These are phyloP conservation scores for Daldinia childiae DNA, from an alignment of 495 filamentous ascomycete genomes.

Conservation along the genomic window DNA sequence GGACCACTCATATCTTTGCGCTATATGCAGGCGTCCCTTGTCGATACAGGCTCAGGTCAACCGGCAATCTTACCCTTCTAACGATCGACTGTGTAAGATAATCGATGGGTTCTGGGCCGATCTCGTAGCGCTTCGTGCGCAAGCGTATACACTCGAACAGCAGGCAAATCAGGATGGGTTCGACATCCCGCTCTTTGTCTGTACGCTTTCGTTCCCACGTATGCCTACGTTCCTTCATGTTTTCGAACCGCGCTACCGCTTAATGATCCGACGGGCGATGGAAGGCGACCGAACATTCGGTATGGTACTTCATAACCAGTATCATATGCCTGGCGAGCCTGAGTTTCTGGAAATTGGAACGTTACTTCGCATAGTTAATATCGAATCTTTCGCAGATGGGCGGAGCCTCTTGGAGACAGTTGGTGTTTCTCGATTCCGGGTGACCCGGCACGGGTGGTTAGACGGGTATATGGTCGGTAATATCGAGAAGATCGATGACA, in stretches of 20 bases:
- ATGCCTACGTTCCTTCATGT: slow-evolving; percentile 89
- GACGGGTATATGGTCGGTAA: slow-evolving; percentile 83
- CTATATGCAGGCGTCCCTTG: slow-evolving; percentile 76
- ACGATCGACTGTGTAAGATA: slow-evolving; percentile 67
- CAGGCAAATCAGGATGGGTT: slow-evolving; percentile 60
- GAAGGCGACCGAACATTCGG: slow-evolving; percentile 80
- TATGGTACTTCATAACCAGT: slow-evolving; percentile 68
- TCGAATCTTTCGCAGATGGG: slow-evolving; percentile 79
- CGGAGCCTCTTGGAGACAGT: slow-evolving; percentile 80
- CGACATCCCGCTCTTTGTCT: slow-evolving; percentile 80
- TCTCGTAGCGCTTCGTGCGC: slow-evolving; percentile 55
- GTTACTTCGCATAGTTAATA: slow-evolving; percentile 74
- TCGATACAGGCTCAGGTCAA: slow-evolving; percentile 65
- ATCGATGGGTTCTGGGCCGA: slow-evolving; percentile 74
- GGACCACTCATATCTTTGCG: slow-evolving; percentile 80
- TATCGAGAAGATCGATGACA: slow-evolving; percentile 78
- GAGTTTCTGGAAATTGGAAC: slow-evolving; percentile 80
- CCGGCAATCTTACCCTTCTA: slow-evolving; percentile 63
- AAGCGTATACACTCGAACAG: slow-evolving; percentile 48
- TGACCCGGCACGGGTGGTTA: slow-evolving; percentile 66
- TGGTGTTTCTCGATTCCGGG: slow-evolving; percentile 78
- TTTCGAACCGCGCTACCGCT: slow-evolving; percentile 89
- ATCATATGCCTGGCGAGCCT: slow-evolving; percentile 42
- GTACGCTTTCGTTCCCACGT: slow-evolving; percentile 78
- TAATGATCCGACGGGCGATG: slow-evolving; percentile 85